These are phyloP conservation scores for Tetrapyrgos nigripes DNA, from an alignment of 1,284 basidiomycete species.

Conservation along the genomic window DNA sequence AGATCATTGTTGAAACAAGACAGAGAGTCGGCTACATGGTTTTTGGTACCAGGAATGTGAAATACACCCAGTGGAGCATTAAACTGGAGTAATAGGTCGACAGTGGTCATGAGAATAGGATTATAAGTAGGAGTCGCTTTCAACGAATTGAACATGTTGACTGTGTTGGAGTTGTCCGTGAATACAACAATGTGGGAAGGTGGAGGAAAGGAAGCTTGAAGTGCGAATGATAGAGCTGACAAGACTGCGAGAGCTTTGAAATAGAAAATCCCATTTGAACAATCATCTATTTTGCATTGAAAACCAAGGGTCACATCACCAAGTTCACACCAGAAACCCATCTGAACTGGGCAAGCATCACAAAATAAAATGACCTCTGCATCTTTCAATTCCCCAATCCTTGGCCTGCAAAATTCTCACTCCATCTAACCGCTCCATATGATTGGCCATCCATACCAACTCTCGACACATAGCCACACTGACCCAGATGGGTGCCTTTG, in stretches of 20 bases:
- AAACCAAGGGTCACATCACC: too few species aligned
- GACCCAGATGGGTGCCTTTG: not conserved
- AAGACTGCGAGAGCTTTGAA: too few species aligned
- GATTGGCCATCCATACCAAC: not conserved
- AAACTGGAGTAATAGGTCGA: constrained; percentile 18
- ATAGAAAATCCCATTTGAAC: constrained; percentile 31
- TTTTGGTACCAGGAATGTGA: constrained; percentile 29
- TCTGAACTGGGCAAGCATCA: not conserved
- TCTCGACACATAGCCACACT: not conserved
- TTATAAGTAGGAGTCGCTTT: too few species aligned
- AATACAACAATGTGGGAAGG: constrained; percentile 17
- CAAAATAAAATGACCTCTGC: not conserved
- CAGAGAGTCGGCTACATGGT: constrained; percentile 31
- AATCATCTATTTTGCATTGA: not conserved
- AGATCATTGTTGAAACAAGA: constrained; percentile 18
- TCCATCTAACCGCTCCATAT: not conserved
- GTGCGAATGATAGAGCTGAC: constrained; percentile 28
- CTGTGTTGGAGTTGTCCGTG: constrained; percentile 32
- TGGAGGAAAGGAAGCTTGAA: constrained; percentile 24
- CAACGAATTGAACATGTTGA: constrained; percentile 31
- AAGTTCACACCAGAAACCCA: not conserved
- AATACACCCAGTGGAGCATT: constrained; percentile 26
- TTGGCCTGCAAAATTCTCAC: not conserved
- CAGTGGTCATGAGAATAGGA: too few species aligned
- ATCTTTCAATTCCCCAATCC: not conserved